Evolutionary conservation across 306 rosid genomes (phyloP), one percentile per base, ranked within the genome.

Genomic region (Vigna unguiculata): DNA sequence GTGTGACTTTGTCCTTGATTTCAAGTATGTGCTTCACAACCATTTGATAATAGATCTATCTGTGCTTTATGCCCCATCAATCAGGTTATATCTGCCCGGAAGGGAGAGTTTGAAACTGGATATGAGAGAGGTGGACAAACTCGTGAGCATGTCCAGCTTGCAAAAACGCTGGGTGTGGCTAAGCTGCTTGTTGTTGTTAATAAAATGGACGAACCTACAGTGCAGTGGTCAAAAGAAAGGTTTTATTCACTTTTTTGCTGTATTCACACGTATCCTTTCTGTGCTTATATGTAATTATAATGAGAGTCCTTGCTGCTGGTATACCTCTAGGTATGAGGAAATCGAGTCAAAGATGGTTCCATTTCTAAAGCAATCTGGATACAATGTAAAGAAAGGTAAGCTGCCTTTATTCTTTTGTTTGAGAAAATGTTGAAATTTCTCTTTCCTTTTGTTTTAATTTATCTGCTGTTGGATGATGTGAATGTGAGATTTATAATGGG

Each of bases 61-160:
- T 12, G 7, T 32, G 53, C 20, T 34, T 49, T 76, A 12, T 67
- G 47, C 22, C 71, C 25, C 74, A 16, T 21, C 81, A 43, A 17
- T 15, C 61, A 96, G 99, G 98, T 96, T 60, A 93, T 96, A 72
- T 96, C 99, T 87, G 99, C 99, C 25, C 84, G 99, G 55, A 96
- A 93, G 84, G 99, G 99, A 54, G 99, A 96, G 82, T 96, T 96
- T 78, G 99, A 96, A 84, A 96, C 99, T 59, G 99, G 99, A 65
- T 96, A 89, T 74, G 99, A 96, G 93, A 91, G 89, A 77, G 99
- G 99, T 83, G 99, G 99, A 30, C 99, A 96, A 83, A 96, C 99
- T 58, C 98, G 99, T 79, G 99, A 96, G 62, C 99, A 96, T 45
- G 99, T 96, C 76, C 96, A 90, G 75, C 96, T 96, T 78, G 98